A percentile compares a stretch with the other conserved stretches of the same genome.
phyloP scores from a whole-genome alignment of 371 early-diverging fungal genomes.

The Rhizopus sp. region DNA sequence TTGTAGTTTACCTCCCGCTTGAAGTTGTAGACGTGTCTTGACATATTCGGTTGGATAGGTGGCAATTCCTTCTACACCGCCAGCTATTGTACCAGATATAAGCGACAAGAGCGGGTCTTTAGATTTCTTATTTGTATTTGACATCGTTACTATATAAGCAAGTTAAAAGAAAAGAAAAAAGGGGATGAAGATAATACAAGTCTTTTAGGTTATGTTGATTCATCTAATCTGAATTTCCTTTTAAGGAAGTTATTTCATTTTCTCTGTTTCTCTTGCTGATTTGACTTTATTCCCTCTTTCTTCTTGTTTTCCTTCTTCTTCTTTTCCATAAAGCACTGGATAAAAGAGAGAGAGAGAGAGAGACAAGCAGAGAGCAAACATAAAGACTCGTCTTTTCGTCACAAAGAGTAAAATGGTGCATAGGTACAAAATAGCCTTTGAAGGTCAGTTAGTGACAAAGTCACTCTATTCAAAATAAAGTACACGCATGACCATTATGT shows the following conservation, averaged over 20 bases:
- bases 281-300: too few relatives aligned
- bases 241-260: background rate
- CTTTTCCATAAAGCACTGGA: too few relatives aligned
- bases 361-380: too few relatives aligned
- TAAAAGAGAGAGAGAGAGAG: too few relatives aligned
- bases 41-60: slow-evolving; percentile 95
- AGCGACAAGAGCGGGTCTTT: slow-evolving; percentile 61
- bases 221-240: slow-evolving; percentile 24
- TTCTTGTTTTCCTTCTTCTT: too few relatives aligned
- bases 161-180: slow-evolving; percentile 1
- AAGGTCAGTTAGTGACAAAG: too few relatives aligned
- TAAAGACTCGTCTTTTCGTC: too few relatives aligned
- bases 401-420: too few relatives aligned
- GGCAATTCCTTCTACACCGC: slow-evolving; percentile 82
- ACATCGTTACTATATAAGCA: slow-evolving; percentile 6
- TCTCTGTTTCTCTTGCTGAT: too few relatives aligned
- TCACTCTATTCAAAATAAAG: too few relatives aligned
- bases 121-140: slow-evolving; percentile 19
- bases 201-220: background rate
- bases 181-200: background rate
- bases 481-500: too few relatives aligned
- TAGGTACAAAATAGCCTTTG: too few relatives aligned
- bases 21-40: slow-evolving; percentile 92
- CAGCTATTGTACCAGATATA: slow-evolving; percentile 83
- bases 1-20: slow-evolving; percentile 55